Evolutionary conservation across 1,284 basidiomycete genomes (phyloP), one percentile per base, ranked within the genome.

Genomic region (Apiotrichum laibachii): DNA sequence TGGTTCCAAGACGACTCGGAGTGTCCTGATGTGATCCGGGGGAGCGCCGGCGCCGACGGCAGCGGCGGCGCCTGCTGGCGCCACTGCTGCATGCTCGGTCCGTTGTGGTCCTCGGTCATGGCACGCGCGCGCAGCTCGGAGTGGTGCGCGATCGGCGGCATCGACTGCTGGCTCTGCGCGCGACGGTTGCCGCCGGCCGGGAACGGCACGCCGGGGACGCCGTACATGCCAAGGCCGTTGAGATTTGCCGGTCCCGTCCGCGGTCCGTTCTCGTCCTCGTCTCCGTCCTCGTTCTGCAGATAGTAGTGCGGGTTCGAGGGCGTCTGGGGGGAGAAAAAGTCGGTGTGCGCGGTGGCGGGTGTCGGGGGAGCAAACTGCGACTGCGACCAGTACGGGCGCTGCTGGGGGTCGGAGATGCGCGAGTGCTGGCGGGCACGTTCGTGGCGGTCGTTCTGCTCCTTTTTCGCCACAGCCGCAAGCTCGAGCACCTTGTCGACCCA

Each of bases 401-500:
- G 42, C 46, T 62, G 61, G 8, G 62, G 66, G 39, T 64, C 67
- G 33, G 71, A 71, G 55, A 66, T 58, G 49, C 64, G 68, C 40
- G 60, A 63, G 53, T 65, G 48, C 42, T 55, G 60, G 55, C 54
- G 39, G 33, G 58, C n/a, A 19, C 50, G 53, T 50, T 57, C 53
- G 57, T 55, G 62, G 81, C 53, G 85, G 81, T 77, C 87, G 82
- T 70, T 67, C 21, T 73, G 71, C 39, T 73, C 66, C 50, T 68
- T 63, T 35, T 68, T 64, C 43, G 77, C 75, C 3, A 79, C 77
- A 66, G 85, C 86, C 69, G 97, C 92, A 33, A 97, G 83, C 58
- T 89, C 88, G 75, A 88, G 91, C 67, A 99, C 88, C 62, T 88
- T 86, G 19, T 85, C 82, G 71, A 95, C 89, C 95, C 96, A 99